Percentiles rank a stretch among this genome's conserved stretches.
These are phyloP conservation scores for Gremmenia infestans DNA, from an alignment of 2,329 filamentous ascomycete species.

Conservation along the genomic window DNA sequence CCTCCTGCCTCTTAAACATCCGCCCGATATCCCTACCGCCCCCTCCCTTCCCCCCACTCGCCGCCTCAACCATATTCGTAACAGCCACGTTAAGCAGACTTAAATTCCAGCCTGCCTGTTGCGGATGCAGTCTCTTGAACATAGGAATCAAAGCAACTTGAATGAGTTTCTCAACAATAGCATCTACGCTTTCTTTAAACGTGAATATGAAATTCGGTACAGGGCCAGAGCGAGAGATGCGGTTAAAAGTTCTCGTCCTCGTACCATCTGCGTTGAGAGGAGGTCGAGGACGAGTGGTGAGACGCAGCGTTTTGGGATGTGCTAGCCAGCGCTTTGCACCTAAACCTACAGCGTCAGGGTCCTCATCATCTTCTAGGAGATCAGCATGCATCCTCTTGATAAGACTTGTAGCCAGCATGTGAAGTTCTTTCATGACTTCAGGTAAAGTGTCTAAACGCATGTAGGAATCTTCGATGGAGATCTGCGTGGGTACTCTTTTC, in stretches of 20 bases:
- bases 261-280: slow-evolving; percentile 47
- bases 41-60: slow-evolving; percentile 40
- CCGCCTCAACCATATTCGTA: slow-evolving; percentile 69
- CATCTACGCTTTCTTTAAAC: slow-evolving; percentile 51
- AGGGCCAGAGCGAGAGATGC: slow-evolving; percentile 70
- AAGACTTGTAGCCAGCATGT: slow-evolving; percentile 63
- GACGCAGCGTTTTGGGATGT: slow-evolving; percentile 72
- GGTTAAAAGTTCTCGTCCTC: slow-evolving; percentile 55
- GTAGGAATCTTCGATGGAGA: slow-evolving; percentile 94
- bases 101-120: slow-evolving; percentile 64
- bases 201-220: slow-evolving; percentile 72
- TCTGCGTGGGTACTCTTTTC: slow-evolving; percentile 72
- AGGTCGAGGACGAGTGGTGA: slow-evolving; percentile 66
- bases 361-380: slow-evolving; percentile 46
- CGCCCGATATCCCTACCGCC: slow-evolving; percentile 70
- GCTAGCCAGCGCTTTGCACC: slow-evolving; percentile 61
- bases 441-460: slow-evolving; percentile 59
- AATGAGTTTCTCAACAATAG: slow-evolving; percentile 63
- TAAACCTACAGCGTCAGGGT: slow-evolving; percentile 10
- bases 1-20: slow-evolving; percentile 77
- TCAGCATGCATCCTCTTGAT: slow-evolving; percentile 75
- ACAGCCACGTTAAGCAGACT: slow-evolving; percentile 83
- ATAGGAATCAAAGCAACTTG: slow-evolving; percentile 63
- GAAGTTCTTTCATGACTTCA: slow-evolving; percentile 63
- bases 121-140: slow-evolving; percentile 68